Evolutionary conservation across 306 rosid genomes (phyloP), one percentile per base, ranked within the genome.

Genomic region (Castanospermum australe): DNA sequence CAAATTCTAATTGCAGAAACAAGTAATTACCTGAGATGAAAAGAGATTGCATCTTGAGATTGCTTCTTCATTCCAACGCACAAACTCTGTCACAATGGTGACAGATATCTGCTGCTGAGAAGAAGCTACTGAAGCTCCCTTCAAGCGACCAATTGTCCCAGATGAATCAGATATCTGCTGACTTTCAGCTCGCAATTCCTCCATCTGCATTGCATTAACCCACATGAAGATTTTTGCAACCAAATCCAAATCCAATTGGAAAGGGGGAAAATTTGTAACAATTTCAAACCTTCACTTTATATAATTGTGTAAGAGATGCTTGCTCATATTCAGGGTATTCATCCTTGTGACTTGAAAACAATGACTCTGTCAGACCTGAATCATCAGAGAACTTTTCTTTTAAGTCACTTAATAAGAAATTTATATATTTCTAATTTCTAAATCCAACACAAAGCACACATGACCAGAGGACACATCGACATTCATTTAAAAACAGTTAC

Each of bases 11-110:
- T 80, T 59, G 75, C 33, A 57, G 9, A 72, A 65, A 51, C 85
- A 80, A 67, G 41, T 28, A 73, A 78, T 82, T 87, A 93, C 99
- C 89, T 93, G 99, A 79, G 98, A 85, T 73, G 98, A 87, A 83
- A 96, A 93, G 82, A 96, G 79, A 83, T 86, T 89, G 92, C 99
- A 96, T 90, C 98, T 85, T 77, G 97, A 56, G 85, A 96, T 87
- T 83, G 99, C 97, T 89, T 96, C 99, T 88, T 96, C 99, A 85
- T 96, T 96, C 99, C 99, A 96, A 20, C 96, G 96, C 56, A 91
- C 97, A 89, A 96, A 93, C 89, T 96, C 98, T 73, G 99, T 96
- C 57, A 96, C 97, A 81, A 93, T 92, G 73, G 99, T 93, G 66
- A 96, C 98, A 84, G 99, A 96, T 85, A 96, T 93, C 90, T 93